phyloP scores from a whole-genome alignment of 2,329 filamentous ascomycete species.

The Paraphoma chrysanthemicola region DNA sequence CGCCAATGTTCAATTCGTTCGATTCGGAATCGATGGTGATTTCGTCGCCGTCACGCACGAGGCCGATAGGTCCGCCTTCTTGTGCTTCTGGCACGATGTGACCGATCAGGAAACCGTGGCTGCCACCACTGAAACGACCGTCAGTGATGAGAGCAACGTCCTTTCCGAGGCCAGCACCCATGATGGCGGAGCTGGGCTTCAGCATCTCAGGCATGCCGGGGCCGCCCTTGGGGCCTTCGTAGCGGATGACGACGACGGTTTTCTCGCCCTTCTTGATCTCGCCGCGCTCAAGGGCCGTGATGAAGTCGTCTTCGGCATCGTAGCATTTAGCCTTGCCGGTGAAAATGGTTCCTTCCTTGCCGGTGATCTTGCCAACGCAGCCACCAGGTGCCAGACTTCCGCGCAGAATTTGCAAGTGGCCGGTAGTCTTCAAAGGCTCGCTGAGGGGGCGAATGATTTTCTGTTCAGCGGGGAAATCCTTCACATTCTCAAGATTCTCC shows the following conservation, averaged over 20 bases:
- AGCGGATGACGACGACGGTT: conserved; percentile 77
- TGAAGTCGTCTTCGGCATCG: conserved; percentile 73
- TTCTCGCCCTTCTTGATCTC: conserved; percentile 79
- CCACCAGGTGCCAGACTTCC: conserved; percentile 74
- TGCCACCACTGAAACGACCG: conserved; percentile 79
- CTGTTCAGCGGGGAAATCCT: conserved; percentile 72
- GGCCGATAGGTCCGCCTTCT: conserved; percentile 82
- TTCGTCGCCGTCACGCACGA: conserved; percentile 80
- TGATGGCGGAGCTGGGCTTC: conserved; percentile 74
- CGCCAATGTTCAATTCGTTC: conserved; percentile 69
- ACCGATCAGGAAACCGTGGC: conserved; percentile 85
- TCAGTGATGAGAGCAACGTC: conserved; percentile 79
- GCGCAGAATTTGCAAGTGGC: conserved; percentile 76
- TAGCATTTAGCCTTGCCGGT: conserved; percentile 74
- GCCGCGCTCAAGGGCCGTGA: conserved; percentile 69
- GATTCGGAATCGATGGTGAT: conserved; percentile 84
- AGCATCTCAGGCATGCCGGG: conserved; percentile 80
- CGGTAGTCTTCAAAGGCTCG: conserved; percentile 74
- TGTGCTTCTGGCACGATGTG: conserved; percentile 89
- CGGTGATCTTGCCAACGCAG: conserved; percentile 77
- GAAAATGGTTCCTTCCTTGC: conserved; percentile 74
- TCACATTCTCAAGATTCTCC: conserved; percentile 60
- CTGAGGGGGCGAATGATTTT: conserved; percentile 72
- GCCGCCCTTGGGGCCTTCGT: conserved; percentile 75
- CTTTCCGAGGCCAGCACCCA: conserved; percentile 75